Evolutionary conservation across 1,284 basidiomycete genomes (phyloP).

Genomic region (Papiliotrema flavescens): DNA sequence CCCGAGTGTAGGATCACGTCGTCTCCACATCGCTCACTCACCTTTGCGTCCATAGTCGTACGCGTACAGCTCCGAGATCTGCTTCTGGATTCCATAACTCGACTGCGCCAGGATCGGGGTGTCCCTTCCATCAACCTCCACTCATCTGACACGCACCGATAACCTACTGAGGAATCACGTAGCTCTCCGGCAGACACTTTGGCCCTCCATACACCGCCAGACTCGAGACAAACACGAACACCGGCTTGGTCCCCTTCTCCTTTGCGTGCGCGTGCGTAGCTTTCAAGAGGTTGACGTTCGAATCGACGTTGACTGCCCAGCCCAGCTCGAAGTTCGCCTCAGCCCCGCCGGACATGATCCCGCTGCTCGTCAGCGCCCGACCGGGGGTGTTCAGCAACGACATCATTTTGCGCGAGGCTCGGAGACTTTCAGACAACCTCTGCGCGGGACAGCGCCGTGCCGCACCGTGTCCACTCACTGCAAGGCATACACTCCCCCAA

Average conservation of each 20-base stretch:
- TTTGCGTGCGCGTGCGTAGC: slow-evolving; percentile 51
- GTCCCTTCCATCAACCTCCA: slow-evolving; percentile 18
- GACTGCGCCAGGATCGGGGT: slow-evolving; percentile 60
- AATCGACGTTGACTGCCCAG: slow-evolving; percentile 60
- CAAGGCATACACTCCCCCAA: slow-evolving; percentile 46
- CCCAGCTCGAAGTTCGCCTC: slow-evolving; percentile 64
- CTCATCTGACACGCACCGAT: too few species aligned
- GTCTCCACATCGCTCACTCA: slow-evolving; percentile 7
- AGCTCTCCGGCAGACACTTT: slow-evolving; percentile 49
- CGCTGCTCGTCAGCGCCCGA: slow-evolving; percentile 42
- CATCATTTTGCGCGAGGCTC: background rate
- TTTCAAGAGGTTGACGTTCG: slow-evolving; percentile 57
- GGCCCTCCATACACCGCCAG: slow-evolving; percentile 64
- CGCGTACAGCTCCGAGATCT: slow-evolving; percentile 59
- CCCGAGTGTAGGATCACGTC: background rate
- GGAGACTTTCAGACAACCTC: background rate
- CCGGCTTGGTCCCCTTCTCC: slow-evolving; percentile 42
- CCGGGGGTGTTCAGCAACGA: too few species aligned
- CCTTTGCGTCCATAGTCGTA: slow-evolving; percentile 62
- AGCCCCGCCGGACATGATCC: slow-evolving; percentile 65
- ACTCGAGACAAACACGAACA: slow-evolving; percentile 62
- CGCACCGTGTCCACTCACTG: slow-evolving; percentile 43
- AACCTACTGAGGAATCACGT: slow-evolving; percentile 34
- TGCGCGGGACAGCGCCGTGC: too few species aligned
- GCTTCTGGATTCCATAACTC: slow-evolving; percentile 60